Evolutionary conservation across 345 rosid genomes (phyloP).

Genomic region (Durio zibethinus): DNA sequence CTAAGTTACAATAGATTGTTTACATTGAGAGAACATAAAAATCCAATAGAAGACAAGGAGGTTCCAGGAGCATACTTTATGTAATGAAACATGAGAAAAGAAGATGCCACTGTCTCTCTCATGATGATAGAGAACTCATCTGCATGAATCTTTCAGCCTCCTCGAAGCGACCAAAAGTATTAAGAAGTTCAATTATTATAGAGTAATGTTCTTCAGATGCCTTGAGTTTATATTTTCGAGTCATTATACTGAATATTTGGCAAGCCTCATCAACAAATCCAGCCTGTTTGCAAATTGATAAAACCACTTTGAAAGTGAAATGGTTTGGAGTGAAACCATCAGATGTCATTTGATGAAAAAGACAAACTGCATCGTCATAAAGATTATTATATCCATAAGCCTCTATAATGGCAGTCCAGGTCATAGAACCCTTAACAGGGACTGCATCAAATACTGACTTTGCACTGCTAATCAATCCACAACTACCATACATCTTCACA

Average conservation of each 20-base stretch:
- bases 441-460: conserved; percentile 49
- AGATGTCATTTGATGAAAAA: conserved; percentile 57
- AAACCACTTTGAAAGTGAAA: conserved; percentile 61
- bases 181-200: conserved; percentile 41
- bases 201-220: conserved; percentile 47
- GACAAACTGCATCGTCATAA: conserved; percentile 46
- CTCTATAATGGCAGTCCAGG: conserved; percentile 83
- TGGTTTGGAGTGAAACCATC: conserved; percentile 55
- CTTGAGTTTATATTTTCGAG: conserved; percentile 36
- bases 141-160: conserved; percentile 42
- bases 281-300: conserved; percentile 64
- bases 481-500: conserved; percentile 68
- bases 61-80: not conserved
- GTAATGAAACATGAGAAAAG: not conserved
- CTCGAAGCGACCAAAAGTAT: conserved; percentile 33
- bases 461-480: conserved; percentile 49
- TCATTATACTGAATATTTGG: conserved; percentile 47
- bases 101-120: not conserved
- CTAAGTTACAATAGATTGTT: not conserved
- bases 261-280: conserved; percentile 71
- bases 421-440: conserved; percentile 60
- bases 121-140: conserved; percentile 27
- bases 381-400: conserved; percentile 47
- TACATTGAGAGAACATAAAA: not conserved
- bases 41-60: not conserved